A percentile compares a stretch with the other conserved stretches of the same genome.
These are phyloP conservation scores for Nemania sp. DNA, from an alignment of 2,329 filamentous ascomycete genomes.

Conservation along the genomic window DNA sequence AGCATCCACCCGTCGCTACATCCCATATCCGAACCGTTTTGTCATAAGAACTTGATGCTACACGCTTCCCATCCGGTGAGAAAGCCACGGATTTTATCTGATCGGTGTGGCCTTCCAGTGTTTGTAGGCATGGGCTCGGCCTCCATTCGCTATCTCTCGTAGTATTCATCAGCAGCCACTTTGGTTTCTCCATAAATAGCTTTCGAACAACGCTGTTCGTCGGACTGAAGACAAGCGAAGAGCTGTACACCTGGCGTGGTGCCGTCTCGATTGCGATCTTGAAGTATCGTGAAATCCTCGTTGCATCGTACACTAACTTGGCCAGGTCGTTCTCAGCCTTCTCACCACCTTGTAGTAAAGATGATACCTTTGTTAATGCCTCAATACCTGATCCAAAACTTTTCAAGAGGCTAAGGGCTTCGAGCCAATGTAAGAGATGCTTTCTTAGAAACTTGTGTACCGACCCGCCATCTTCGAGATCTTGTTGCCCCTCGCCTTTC, in stretches of 20 bases:
- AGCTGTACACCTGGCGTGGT: slow-evolving; percentile 27
- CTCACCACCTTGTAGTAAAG: slow-evolving; percentile 1
- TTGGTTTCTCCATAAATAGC: slow-evolving; percentile 21
- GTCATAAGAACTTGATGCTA: background rate
- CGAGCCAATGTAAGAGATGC: slow-evolving; percentile 50
- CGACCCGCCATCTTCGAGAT: background rate
- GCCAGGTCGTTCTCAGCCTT: slow-evolving; percentile 9
- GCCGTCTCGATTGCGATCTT: slow-evolving; percentile 14
- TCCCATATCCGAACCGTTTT: background rate
- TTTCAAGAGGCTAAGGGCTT: slow-evolving; percentile 45
- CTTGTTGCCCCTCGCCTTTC: slow-evolving; percentile 27
- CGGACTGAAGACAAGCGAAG: slow-evolving; percentile 28
- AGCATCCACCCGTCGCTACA: background rate
- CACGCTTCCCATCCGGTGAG: background rate
- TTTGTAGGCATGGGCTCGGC: background rate
- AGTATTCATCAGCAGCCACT: slow-evolving; percentile 19
- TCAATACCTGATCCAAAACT: background rate
- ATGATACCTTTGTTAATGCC: slow-evolving; percentile 20
- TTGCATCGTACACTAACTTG: slow-evolving; percentile 9
- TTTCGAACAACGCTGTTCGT: slow-evolving; percentile 7
- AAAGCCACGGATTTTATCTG: background rate
- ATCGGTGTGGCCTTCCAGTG: background rate
- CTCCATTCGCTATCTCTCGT: slow-evolving; percentile 4
- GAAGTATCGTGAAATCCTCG: slow-evolving; percentile 1
- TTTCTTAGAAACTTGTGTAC: slow-evolving; percentile 40